These are phyloP conservation scores for Camillea tinctor DNA, from an alignment of 2,329 filamentous ascomycete species.

Conservation along the genomic window DNA sequence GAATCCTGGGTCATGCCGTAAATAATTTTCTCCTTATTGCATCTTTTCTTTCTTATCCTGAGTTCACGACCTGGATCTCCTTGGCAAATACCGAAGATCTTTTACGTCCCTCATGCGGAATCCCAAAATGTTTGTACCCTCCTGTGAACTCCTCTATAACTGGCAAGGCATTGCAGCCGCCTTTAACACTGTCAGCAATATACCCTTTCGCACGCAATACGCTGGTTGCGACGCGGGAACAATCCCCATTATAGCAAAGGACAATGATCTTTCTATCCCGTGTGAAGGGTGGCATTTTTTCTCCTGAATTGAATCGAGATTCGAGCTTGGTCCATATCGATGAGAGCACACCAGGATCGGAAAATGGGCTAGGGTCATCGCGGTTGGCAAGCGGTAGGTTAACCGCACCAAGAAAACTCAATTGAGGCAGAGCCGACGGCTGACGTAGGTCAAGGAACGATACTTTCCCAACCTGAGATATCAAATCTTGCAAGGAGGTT, in stretches of 20 bases:
- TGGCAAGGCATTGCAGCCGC: slow-evolving; percentile 31
- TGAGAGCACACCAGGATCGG: slow-evolving; percentile 41
- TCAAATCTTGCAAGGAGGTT: slow-evolving; percentile 6
- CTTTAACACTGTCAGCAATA: slow-evolving; percentile 45
- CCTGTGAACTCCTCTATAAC: not conserved
- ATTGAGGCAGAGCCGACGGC: slow-evolving; percentile 39
- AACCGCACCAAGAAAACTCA: slow-evolving; percentile 43
- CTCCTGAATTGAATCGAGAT: slow-evolving; percentile 35
- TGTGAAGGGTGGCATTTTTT: slow-evolving; percentile 23
- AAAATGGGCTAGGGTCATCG: slow-evolving; percentile 44
- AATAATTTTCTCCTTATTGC: too few species aligned
- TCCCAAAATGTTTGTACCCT: not conserved
- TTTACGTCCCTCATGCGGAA: not conserved
- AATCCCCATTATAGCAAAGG: slow-evolving; percentile 55
- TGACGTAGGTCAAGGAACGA: slow-evolving; percentile 46
- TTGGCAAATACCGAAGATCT: not conserved
- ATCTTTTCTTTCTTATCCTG: too few species aligned
- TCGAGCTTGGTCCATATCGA: slow-evolving; percentile 49
- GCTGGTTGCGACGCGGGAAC: slow-evolving; percentile 52
- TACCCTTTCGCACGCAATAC: slow-evolving; percentile 50
- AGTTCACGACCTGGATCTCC: not conserved
- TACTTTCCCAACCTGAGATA: slow-evolving; percentile 21
- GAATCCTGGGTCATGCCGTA: too few species aligned
- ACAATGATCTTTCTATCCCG: slow-evolving; percentile 40
- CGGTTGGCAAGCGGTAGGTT: slow-evolving; percentile 43